These are phyloP conservation scores for Gynostemma pentaphyllum DNA, from an alignment of 306 rosid species.

Conservation along the genomic window DNA sequence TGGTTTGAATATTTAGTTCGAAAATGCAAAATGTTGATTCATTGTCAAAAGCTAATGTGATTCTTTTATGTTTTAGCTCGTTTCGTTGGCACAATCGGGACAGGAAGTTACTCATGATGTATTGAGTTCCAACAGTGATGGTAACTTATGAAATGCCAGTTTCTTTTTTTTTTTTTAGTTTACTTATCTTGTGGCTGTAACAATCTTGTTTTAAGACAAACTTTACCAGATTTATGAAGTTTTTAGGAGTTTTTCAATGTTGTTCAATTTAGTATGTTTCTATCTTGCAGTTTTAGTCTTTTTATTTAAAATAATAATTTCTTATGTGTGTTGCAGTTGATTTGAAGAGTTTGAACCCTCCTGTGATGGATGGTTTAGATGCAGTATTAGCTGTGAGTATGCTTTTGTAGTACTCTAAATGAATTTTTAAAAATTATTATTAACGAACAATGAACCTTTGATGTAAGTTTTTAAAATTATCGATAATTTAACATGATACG, in stretches of 20 bases:
- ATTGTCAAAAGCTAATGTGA: not conserved
- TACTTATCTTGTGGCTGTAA: slow-evolving; percentile 1
- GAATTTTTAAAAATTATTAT: not conserved
- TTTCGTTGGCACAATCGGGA: slow-evolving; percentile 45
- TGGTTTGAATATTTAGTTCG: not conserved
- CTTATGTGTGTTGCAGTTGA: slow-evolving; percentile 40
- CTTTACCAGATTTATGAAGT: not conserved
- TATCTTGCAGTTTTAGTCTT: not conserved
- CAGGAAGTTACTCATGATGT: slow-evolving; percentile 33
- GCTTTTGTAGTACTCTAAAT: not conserved
- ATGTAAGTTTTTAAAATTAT: not conserved
- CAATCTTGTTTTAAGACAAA: not conserved
- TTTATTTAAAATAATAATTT: slow-evolving; percentile 10
- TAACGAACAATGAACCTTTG: not conserved
- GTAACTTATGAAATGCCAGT: slow-evolving; percentile 16
- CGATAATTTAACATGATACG: not conserved
- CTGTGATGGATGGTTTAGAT: slow-evolving; percentile 71
- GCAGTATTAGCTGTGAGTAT: slow-evolving; percentile 38
- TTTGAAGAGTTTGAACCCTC: slow-evolving; percentile 40
- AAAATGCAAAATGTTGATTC: not conserved
- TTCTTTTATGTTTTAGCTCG: slow-evolving; percentile 24
- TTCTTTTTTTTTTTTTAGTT: not conserved
- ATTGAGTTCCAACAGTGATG: slow-evolving; percentile 22
- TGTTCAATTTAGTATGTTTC: not conserved
- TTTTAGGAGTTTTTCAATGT: not conserved